phyloP scores from a whole-genome alignment of 1,139 yeast species.

The Candida albicans region DNA sequence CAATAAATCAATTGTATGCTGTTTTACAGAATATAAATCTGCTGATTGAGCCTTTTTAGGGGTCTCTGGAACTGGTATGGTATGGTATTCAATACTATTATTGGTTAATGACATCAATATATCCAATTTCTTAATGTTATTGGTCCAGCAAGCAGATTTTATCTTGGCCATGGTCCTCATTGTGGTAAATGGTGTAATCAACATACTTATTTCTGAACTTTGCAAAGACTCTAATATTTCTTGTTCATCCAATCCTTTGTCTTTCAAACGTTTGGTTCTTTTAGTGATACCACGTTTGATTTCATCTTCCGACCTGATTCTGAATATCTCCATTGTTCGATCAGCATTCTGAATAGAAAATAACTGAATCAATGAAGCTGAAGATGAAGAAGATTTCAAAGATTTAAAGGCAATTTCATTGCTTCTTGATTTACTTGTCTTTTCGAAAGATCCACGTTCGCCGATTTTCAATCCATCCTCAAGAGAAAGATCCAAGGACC shows the following conservation, averaged over 20 bases:
- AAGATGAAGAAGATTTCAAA: slow-evolving; percentile 17
- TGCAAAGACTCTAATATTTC: slow-evolving; percentile 57
- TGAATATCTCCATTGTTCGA: slow-evolving; percentile 76
- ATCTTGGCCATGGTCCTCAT: slow-evolving; percentile 59
- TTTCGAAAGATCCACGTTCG: slow-evolving; percentile 69
- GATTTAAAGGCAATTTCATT: slow-evolving; percentile 55
- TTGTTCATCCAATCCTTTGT: slow-evolving; percentile 62
- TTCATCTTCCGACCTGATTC: slow-evolving; percentile 78
- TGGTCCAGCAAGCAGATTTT: slow-evolving; percentile 58
- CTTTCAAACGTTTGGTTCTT: slow-evolving; percentile 75
- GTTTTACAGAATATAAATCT: slow-evolving; percentile 31
- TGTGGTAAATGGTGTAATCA: slow-evolving; percentile 64
- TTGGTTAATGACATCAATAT: slow-evolving; percentile 64
- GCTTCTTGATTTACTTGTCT: slow-evolving; percentile 79
- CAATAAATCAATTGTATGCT: slow-evolving; percentile 62
- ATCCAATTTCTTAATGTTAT: slow-evolving; percentile 45
- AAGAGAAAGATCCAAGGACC: slow-evolving; percentile 62
- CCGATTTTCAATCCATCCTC: slow-evolving; percentile 54
- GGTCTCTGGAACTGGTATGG: slow-evolving; percentile 49
- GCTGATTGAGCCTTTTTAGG: slow-evolving; percentile 47
- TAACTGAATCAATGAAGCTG: slow-evolving; percentile 31
- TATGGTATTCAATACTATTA: slow-evolving; percentile 73
- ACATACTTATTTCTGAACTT: slow-evolving; percentile 57
- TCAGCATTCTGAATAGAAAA: slow-evolving; percentile 78
- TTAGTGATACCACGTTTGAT: slow-evolving; percentile 74